phyloP scores from a whole-genome alignment of 1,284 basidiomycete genomes.

The Sanghuangporus baumii region DNA sequence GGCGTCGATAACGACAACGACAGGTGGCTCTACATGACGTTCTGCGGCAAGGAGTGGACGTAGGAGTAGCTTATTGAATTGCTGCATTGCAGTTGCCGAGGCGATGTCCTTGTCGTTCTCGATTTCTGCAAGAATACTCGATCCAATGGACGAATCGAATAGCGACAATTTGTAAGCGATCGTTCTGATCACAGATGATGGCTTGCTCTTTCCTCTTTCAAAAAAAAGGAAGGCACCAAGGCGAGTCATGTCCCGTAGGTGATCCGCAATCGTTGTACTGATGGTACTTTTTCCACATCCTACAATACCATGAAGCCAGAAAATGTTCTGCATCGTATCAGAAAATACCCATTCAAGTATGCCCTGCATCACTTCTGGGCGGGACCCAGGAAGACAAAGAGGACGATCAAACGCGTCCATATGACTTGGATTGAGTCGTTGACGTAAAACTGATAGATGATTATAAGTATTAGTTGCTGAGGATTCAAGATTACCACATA shows the following conservation, averaged over 20 bases:
- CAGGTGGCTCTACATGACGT: too few species aligned
- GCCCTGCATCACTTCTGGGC: background rate
- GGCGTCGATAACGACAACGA: conserved; percentile 2
- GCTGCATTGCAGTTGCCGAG: too few species aligned
- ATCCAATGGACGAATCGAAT: background rate
- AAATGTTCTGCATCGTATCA: background rate
- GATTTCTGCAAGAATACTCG: background rate
- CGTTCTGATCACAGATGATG: background rate
- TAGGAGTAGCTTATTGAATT: background rate
- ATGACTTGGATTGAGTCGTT: background rate
- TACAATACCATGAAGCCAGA: background rate
- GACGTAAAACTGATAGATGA: background rate
- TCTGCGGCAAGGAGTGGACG: too few species aligned
- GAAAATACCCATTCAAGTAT: background rate
- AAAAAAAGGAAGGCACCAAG: background rate
- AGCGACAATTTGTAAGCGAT: background rate
- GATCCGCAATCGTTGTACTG: background rate
- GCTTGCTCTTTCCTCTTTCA: background rate
- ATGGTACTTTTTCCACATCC: background rate
- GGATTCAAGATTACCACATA: background rate
- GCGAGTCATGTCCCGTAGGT: background rate
- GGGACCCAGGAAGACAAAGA: background rate
- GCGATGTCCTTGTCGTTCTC: background rate
- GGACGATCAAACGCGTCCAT: background rate
- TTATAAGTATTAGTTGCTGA: background rate